phyloP scores from a whole-genome alignment of 208 protist genomes.

The Herpetomonas samuelpessoai region DNA sequence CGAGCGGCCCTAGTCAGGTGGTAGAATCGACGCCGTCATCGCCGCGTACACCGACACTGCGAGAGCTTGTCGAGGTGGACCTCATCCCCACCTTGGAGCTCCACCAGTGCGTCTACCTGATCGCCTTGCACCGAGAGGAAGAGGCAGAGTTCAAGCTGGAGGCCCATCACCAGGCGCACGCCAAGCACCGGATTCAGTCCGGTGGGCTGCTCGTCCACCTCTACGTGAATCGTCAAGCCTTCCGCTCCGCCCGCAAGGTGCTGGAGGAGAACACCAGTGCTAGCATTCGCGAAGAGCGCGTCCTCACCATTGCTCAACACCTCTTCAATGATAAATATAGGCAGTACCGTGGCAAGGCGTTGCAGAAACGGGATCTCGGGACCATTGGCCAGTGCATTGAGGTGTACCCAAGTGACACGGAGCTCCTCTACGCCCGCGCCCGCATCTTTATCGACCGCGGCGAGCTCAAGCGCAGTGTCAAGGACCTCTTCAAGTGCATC shows the following conservation, averaged over 20 bases:
- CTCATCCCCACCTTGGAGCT: slow-evolving; percentile 50
- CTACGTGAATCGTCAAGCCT: slow-evolving; percentile 79
- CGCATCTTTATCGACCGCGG: slow-evolving; percentile 58
- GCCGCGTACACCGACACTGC: too few species aligned
- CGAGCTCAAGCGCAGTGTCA: slow-evolving; percentile 65
- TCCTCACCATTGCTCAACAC: slow-evolving; percentile 64
- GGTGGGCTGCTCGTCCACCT: slow-evolving; percentile 71
- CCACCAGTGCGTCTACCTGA: slow-evolving; percentile 75
- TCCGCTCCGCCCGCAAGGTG: slow-evolving; percentile 54
- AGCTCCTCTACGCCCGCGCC: slow-evolving; percentile 72
- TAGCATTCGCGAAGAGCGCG: slow-evolving; percentile 3
- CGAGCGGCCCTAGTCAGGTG: too few species aligned
- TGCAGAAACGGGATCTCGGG: slow-evolving; percentile 56
- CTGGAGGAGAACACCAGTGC: slow-evolving; percentile 36
- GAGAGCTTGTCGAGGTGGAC: background rate
- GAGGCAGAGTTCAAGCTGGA: slow-evolving; percentile 73
- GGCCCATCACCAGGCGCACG: slow-evolving; percentile 39
- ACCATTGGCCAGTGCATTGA: slow-evolving; percentile 81
- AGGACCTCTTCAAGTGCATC: slow-evolving; percentile 82
- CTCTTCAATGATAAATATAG: slow-evolving; percentile 70
- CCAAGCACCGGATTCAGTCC: slow-evolving; percentile 31
- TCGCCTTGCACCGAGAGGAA: slow-evolving; percentile 75
- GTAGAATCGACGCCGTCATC: background rate
- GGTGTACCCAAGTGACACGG: slow-evolving; percentile 70
- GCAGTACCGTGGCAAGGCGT: slow-evolving; percentile 65